A percentile compares a stretch with the other conserved stretches of the same genome.
phyloP scores from a whole-genome alignment of 2,329 filamentous ascomycete species.

The Colletotrichum sp. region DNA sequence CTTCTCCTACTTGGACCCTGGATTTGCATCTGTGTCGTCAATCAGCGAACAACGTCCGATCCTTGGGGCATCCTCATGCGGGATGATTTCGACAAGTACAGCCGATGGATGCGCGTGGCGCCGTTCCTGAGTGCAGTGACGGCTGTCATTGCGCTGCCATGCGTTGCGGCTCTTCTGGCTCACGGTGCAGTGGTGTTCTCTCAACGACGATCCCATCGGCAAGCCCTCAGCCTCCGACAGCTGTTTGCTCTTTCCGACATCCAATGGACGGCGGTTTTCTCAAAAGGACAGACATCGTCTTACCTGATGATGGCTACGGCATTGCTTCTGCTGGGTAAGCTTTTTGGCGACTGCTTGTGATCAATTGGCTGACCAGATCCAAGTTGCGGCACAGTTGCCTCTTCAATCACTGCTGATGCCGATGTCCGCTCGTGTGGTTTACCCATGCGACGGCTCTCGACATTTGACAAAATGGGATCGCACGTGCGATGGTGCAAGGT shows the following conservation, averaged over 20 bases:
- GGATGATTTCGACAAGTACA: constrained; percentile 8
- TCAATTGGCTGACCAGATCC: neutral
- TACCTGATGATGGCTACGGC: constrained; percentile 9
- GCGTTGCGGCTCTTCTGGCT: constrained; percentile 14
- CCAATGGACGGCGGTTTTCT: constrained; percentile 16
- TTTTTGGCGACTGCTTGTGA: neutral
- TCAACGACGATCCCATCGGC: constrained; percentile 4
- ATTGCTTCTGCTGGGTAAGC: constrained; percentile 5
- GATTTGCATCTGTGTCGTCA: constrained; percentile 13
- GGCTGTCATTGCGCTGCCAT: constrained; percentile 16
- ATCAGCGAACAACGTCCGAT: neutral
- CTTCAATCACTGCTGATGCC: constrained; percentile 16
- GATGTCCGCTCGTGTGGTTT: neutral
- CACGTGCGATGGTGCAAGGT: neutral
- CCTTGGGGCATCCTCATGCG: constrained; percentile 4
- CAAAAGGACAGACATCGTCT: neutral
- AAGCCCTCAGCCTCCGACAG: constrained; percentile 14
- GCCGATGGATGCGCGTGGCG: constrained; percentile 4
- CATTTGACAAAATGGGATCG: constrained; percentile 9
- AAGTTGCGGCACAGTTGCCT: constrained; percentile 8
- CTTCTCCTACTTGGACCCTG: constrained; percentile 14
- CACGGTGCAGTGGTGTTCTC: constrained; percentile 18
- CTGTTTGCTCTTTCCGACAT: constrained; percentile 15
- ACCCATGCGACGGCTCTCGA: constrained; percentile 5
- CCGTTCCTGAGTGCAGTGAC: constrained; percentile 11